Base-by-base conservation (phyloP, 2,329 filamentous ascomycete genomes). In the Pseudodiploospora longispora region DNA sequence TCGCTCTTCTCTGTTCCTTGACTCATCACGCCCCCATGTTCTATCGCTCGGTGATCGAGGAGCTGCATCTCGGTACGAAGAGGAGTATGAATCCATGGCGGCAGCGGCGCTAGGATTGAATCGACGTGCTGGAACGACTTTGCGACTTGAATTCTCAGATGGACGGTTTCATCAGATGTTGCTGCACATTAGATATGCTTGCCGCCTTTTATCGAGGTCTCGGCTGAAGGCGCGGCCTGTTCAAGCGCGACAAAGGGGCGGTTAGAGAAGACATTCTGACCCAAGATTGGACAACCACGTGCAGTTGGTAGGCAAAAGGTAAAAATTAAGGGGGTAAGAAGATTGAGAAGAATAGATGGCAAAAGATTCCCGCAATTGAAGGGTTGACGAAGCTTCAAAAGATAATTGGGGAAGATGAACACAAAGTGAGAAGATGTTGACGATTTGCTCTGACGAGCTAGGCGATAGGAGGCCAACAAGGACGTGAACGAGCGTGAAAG, bases 231-330 rank as follows among this genome's bases (percentile, higher is more conserved):
- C 56, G 47, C 51, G 51, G 69, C 65, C 71, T 74, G 68, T 63
- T 70, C 62, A 66, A 71, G 70, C 67, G 66, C 67, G 63, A 68
- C 59, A 69, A 65, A 68, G 67, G 69, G 70, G 69, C 65, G 57
- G 74, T 78, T 77, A 78, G 75, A 78, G 63, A 68, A 64, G 62
- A 61, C 62, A 71, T 69, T 64, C 65, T 69, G 59, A 64, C 56
- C 42, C 55, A 54, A 47, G 41, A 47, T 49, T 47, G 52, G 54
- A 50, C 49, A 49, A 52, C 46, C 43, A 51, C 48, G 49, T 47
- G 43, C 46, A 19, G 19, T 19, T 19, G 19, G 19, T 19, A 19
- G 19, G 19, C 19, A 19, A 38, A 56, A 54, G 53, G 49, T 46
- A 44, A 52, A 35, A 33, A 51, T 48, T 50, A 39, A 52, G 40